Percentiles rank a stretch among this genome's conserved stretches.
These are phyloP conservation scores for Rhizopus sp. DNA, from an alignment of 371 early-diverging fungal genomes.

Conservation along the genomic window DNA sequence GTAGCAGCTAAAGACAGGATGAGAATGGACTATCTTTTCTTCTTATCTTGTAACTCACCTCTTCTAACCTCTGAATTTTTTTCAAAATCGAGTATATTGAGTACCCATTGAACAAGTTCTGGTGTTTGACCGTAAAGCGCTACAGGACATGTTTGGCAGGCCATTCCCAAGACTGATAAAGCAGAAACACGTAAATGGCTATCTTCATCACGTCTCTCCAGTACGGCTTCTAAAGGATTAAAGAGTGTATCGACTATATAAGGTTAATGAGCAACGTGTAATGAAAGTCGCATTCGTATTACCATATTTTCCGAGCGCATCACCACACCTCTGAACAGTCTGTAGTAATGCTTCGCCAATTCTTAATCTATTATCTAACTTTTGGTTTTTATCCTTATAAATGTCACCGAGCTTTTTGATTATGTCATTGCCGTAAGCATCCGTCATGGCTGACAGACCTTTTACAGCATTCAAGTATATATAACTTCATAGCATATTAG, in stretches of 20 bases:
- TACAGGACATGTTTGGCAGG: conserved; percentile 74
- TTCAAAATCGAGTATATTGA: conserved; percentile 68
- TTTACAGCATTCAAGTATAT: conserved; percentile 90
- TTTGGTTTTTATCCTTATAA: conserved; percentile 59
- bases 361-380: conserved; percentile 76
- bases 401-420: conserved; percentile 64
- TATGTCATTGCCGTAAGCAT: conserved; percentile 72
- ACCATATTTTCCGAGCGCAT: conserved; percentile 78
- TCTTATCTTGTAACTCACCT: conserved; percentile 31
- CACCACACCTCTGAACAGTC: conserved; percentile 80
- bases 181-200: conserved; percentile 61
- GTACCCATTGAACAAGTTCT: conserved; percentile 67
- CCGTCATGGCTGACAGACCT: conserved; percentile 79
- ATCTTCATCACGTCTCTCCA: conserved; percentile 50
- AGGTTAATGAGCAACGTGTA: neutral
- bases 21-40: neutral
- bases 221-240: conserved; percentile 64
- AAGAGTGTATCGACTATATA: conserved; percentile 60
- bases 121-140: conserved; percentile 67
- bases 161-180: conserved; percentile 71
- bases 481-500: conserved; percentile 51
- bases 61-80: conserved; percentile 63
- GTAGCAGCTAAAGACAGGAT: conserved; percentile 51
- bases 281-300: neutral
- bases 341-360: conserved; percentile 89